Evolutionary conservation across 257 asterid species (phyloP), one percentile per base, ranked within the genome.

Genomic region (Ajuga chamaepitys): DNA sequence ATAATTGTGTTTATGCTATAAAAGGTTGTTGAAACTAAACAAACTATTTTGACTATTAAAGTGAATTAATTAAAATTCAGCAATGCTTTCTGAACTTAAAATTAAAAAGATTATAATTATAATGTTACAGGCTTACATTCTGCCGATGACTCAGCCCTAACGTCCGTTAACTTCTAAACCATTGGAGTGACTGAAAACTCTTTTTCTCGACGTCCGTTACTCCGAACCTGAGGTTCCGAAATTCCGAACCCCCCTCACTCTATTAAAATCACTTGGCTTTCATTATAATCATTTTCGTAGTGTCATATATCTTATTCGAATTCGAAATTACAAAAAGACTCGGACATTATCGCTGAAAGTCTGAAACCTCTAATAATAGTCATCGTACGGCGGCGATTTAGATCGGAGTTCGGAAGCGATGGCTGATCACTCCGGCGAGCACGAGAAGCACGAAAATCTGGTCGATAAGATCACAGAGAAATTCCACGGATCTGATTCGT

Each of bases 381-480:
- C 55, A 58, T n/a, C 22, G 41, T 32, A 14, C 63, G 76, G 78
- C 81, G 78, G 80, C 77, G 12, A 65, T 62, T 59, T 57, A 54
- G 71, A 76, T 77, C 81, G 85, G 81, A 70, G 52, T 52, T 67
- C 71, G 44, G 60, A 78, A 58, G 1, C 78, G 57, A 88, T 88
- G 94, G 86, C 94, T 50, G 95, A 88, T 68, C 88, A 80, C 74
- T 73, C 75, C 71, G 82, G 75, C 55, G 89, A 69, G 68, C 74
- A 74, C 55, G 75, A 76, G 64, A 78, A 83, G 35, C 82, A 80
- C 72, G 88, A 88, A 51, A 74, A 92, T 5, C 64, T 83, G 65
- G 69, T 78, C 78, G 91, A 83, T 17, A 80, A 83, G 83, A 89
- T 88, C 75, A 77, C 80, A 2, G 90, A 82, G 60, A 88, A 77